Percentiles rank a stretch among this genome's conserved stretches.
Conservation (phyloP, 345 rosid species). For the Aurinia saxatilis region DNA sequence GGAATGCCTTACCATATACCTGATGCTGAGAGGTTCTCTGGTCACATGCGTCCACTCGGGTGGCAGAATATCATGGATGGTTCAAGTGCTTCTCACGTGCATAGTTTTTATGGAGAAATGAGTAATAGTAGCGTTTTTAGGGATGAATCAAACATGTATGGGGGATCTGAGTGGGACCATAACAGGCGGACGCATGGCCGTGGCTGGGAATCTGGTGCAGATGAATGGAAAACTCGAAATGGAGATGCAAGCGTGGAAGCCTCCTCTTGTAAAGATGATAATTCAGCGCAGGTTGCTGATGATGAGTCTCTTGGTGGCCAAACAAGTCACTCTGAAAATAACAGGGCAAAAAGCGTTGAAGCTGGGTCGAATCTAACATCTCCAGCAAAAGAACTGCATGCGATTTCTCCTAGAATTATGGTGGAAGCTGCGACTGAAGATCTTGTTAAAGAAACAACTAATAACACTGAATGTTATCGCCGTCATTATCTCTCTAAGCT, state of each 20-base stretch:
- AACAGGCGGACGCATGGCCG: conserved; percentile 58
- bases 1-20: conserved; percentile 73
- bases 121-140: conserved; percentile 60
- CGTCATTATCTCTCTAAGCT: conserved; percentile 71
- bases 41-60: conserved; percentile 82
- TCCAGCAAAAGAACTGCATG: conserved; percentile 39
- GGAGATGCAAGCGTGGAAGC: conserved; percentile 51
- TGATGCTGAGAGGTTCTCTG: conserved; percentile 74
- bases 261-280: conserved; percentile 61
- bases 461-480: conserved; percentile 21
- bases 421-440: conserved; percentile 33
- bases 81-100: conserved; percentile 72
- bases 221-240: conserved; percentile 75
- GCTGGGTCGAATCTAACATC: conserved; percentile 36
- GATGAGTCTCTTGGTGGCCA: conserved; percentile 45
- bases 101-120: conserved; percentile 74
- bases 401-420: conserved; percentile 25
- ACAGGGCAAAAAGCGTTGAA: conserved; percentile 43
- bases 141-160: conserved; percentile 70
- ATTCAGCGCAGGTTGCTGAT: conserved; percentile 38
- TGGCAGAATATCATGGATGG: conserved; percentile 94
- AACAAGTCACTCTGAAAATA: conserved; percentile 40
- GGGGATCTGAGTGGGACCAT: conserved; percentile 87
- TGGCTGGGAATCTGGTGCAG: conserved; percentile 76
- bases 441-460: conserved; percentile 28